phyloP scores from a whole-genome alignment of 768 basidiomycete genomes.

The Neoboletus magnificus region DNA sequence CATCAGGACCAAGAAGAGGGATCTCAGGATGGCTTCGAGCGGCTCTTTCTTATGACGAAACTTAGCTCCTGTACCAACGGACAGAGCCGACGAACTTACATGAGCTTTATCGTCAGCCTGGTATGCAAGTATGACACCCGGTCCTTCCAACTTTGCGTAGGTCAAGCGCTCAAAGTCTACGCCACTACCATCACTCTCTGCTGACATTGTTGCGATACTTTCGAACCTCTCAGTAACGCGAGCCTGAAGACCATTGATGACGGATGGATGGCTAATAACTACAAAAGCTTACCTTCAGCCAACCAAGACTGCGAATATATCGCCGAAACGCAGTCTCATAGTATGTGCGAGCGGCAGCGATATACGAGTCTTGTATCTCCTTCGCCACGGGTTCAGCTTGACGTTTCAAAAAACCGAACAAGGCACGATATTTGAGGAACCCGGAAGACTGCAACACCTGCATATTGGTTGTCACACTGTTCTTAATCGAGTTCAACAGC shows the following conservation, averaged over 20 bases:
- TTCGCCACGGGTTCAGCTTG: conserved; percentile 78
- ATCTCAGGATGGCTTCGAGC: conserved; percentile 80
- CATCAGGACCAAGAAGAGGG: conserved; percentile 84
- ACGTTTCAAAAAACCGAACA: conserved; percentile 83
- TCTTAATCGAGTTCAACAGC: conserved; percentile 77
- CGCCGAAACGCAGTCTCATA: conserved; percentile 95
- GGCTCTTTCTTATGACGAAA: conserved; percentile 62
- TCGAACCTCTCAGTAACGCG: conserved; percentile 70
- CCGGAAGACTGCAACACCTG: conserved; percentile 88
- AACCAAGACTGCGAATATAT: conserved; percentile 78
- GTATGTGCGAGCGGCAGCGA: conserved; percentile 79
- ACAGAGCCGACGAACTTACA: conserved; percentile 50
- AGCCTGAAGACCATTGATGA: conserved; percentile 39
- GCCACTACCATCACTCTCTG: conserved; percentile 37
- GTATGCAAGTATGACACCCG: conserved; percentile 76
- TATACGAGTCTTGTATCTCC: conserved; percentile 86
- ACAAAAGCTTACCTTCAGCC: conserved; percentile 58
- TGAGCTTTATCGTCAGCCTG: conserved; percentile 86
- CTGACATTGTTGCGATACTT: conserved; percentile 48
- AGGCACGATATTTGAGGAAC: conserved; percentile 74
- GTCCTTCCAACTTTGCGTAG: conserved; percentile 75
- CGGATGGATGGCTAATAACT: background rate
- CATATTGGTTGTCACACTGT: conserved; percentile 86
- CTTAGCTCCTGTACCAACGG: conserved; percentile 9
- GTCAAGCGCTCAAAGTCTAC: conserved; percentile 56